A percentile compares a stretch with the other conserved stretches of the same genome.
phyloP scores from a whole-genome alignment of 805 yeast species.

The Nakazawaea ambrosiae region DNA sequence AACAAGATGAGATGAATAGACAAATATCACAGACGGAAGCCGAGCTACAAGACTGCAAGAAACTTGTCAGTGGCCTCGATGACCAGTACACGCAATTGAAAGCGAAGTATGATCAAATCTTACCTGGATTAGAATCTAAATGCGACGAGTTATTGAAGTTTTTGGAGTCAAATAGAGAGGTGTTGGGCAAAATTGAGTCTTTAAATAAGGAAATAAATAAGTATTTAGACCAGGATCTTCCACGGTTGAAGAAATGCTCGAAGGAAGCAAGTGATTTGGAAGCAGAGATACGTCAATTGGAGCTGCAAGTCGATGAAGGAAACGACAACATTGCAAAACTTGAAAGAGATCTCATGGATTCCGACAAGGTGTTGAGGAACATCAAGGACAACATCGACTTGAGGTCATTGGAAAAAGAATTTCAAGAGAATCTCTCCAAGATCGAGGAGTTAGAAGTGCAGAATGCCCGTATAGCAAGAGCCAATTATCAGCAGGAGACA shows the following conservation, averaged over 20 bases:
- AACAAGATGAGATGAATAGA: slow-evolving; percentile 28
- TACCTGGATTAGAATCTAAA: slow-evolving; percentile 2
- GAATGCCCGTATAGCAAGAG: slow-evolving; percentile 55
- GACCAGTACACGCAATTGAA: background rate
- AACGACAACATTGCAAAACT: slow-evolving; percentile 17
- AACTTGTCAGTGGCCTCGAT: slow-evolving; percentile 17
- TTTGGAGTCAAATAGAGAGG: background rate
- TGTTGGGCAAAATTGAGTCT: background rate
- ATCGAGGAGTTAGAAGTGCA: slow-evolving; percentile 41
- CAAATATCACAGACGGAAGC: slow-evolving; percentile 18
- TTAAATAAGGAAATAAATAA: background rate
- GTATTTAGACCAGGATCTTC: background rate
- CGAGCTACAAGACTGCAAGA: slow-evolving; percentile 6
- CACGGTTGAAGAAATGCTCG: slow-evolving; percentile 12
- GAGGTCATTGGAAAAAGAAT: slow-evolving; percentile 33
- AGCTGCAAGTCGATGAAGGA: slow-evolving; percentile 11
- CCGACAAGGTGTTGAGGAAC: slow-evolving; percentile 54
- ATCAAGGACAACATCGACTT: slow-evolving; percentile 60
- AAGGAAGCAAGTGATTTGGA: background rate
- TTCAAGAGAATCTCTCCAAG: slow-evolving; percentile 27
- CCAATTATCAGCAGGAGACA: slow-evolving; percentile 54
- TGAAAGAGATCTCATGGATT: slow-evolving; percentile 38
- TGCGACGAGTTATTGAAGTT: background rate
- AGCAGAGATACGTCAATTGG: slow-evolving; percentile 14
- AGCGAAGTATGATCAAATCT: slow-evolving; percentile 1